A percentile compares a stretch with the other conserved stretches of the same genome.
Conservation (phyloP, 2,329 filamentous ascomycete genomes). For the Colletotrichum trifolii region DNA sequence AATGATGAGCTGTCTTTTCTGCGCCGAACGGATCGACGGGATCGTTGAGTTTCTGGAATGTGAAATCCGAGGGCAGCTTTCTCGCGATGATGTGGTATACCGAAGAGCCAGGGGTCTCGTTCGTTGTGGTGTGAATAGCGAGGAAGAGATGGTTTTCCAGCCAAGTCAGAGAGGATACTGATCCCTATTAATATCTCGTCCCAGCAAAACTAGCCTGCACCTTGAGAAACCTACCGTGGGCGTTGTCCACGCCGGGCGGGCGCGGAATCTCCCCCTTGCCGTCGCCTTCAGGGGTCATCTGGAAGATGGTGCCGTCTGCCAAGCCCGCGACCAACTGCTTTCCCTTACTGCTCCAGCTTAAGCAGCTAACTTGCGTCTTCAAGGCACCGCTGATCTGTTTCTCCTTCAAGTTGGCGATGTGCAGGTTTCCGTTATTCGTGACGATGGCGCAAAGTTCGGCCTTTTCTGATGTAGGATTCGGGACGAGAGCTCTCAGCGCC, state of each 20-base stretch:
- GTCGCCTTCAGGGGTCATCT: slow-evolving; percentile 85
- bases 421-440: slow-evolving; percentile 81
- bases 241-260: slow-evolving; percentile 74
- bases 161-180: slow-evolving; percentile 87
- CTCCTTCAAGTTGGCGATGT: slow-evolving; percentile 84
- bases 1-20: slow-evolving; percentile 78
- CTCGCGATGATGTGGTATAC: slow-evolving; percentile 84
- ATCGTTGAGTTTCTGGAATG: slow-evolving; percentile 79
- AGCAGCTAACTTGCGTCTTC: slow-evolving; percentile 81
- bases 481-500: slow-evolving; percentile 77
- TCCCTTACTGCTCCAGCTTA: slow-evolving; percentile 91
- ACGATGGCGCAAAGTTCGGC: slow-evolving; percentile 84
- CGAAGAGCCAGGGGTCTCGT: slow-evolving; percentile 69
- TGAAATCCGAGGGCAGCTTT: slow-evolving; percentile 68
- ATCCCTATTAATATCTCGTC: slow-evolving; percentile 41
- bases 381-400: slow-evolving; percentile 72
- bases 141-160: slow-evolving; percentile 89
- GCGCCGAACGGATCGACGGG: slow-evolving; percentile 79
- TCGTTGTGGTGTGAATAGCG: slow-evolving; percentile 77
- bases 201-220: slow-evolving; percentile 26
- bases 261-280: slow-evolving; percentile 83
- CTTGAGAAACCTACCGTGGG: slow-evolving; percentile 68
- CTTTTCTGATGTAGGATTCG: slow-evolving; percentile 82
- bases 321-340: slow-evolving; percentile 93
- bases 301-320: slow-evolving; percentile 80